These are phyloP conservation scores for Agastache rugosa DNA, from an alignment of 257 asterid genomes.

Conservation along the genomic window DNA sequence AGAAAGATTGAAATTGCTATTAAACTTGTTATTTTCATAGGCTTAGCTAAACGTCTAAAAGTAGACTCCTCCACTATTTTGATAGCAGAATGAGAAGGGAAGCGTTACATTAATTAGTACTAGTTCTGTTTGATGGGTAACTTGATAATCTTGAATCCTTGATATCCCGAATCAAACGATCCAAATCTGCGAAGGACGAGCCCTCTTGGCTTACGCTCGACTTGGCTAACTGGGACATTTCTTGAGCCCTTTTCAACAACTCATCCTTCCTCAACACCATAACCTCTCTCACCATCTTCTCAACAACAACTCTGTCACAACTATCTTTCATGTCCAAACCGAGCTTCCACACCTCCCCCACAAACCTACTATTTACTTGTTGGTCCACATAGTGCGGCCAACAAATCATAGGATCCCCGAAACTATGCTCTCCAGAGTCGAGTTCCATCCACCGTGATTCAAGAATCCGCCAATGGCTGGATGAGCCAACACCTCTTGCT, in stretches of 20 bases:
- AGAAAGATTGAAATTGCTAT: too few relatives aligned
- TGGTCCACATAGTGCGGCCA: slow-evolving; percentile 59
- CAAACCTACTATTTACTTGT: slow-evolving; percentile 53
- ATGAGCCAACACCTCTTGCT: slow-evolving; percentile 50
- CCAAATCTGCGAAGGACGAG: slow-evolving; percentile 43
- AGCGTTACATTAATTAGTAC: too few relatives aligned
- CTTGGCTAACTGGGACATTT: slow-evolving; percentile 39
- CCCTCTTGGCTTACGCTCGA: slow-evolving; percentile 49
- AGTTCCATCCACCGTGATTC: slow-evolving; percentile 58
- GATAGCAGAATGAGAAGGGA: too few relatives aligned
- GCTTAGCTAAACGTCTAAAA: too few relatives aligned
- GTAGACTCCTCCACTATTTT: too few relatives aligned
- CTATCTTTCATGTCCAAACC: slow-evolving; percentile 68
- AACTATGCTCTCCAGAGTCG: slow-evolving; percentile 49
- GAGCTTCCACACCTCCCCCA: slow-evolving; percentile 49
- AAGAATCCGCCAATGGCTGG: slow-evolving; percentile 54
- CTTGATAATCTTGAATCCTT: neutral
- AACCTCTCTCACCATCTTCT: slow-evolving; percentile 50
- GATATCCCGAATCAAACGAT: slow-evolving; percentile 52
- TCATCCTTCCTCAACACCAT: slow-evolving; percentile 57
- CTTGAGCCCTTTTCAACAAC: slow-evolving; percentile 40
- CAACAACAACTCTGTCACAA: slow-evolving; percentile 49
- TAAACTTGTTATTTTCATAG: too few relatives aligned
- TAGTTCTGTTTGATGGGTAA: neutral
- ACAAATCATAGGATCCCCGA: slow-evolving; percentile 58